Conservation (phyloP, 1,139 yeast species). For the Blastobotrys raffinosifermentans region DNA sequence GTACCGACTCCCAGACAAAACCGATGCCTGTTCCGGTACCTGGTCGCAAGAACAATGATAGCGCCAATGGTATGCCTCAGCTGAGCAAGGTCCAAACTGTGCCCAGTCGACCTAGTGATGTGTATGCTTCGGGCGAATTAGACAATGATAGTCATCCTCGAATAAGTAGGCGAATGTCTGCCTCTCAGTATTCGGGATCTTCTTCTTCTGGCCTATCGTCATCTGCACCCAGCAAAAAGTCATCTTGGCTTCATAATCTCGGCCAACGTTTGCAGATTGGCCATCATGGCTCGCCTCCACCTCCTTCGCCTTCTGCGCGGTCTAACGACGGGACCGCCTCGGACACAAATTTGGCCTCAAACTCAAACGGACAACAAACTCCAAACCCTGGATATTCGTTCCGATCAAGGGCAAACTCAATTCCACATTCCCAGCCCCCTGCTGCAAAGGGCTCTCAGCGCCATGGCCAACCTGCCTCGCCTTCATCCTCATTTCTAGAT, state of each 20-base stretch:
- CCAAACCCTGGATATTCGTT: too few species aligned
- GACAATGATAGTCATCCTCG: too few species aligned
- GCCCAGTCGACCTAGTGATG: too few species aligned
- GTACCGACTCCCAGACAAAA: too few species aligned
- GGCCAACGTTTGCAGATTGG: not conserved
- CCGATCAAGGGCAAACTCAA: not conserved
- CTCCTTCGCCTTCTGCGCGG: not conserved
- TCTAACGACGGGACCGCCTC: not conserved
- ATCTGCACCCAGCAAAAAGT: slow-evolving; percentile 18
- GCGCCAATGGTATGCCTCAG: too few species aligned
- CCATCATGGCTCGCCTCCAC: not conserved
- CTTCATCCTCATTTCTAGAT: slow-evolving; percentile 2
- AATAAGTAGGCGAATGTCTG: slow-evolving; percentile 3
- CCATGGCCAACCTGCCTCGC: not conserved
- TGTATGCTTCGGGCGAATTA: too few species aligned
- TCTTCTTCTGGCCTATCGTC: slow-evolving; percentile 10
- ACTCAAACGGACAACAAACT: not conserved
- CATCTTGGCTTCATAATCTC: slow-evolving; percentile 14
- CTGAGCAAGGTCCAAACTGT: too few species aligned
- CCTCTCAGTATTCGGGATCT: not conserved
- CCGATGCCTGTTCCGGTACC: too few species aligned
- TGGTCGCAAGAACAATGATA: too few species aligned
- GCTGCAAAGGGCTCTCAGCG: too few species aligned
- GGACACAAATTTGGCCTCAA: not conserved
- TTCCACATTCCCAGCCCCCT: not conserved